These are phyloP conservation scores for Corylus americana DNA, from an alignment of 306 rosid species.

Conservation along the genomic window DNA sequence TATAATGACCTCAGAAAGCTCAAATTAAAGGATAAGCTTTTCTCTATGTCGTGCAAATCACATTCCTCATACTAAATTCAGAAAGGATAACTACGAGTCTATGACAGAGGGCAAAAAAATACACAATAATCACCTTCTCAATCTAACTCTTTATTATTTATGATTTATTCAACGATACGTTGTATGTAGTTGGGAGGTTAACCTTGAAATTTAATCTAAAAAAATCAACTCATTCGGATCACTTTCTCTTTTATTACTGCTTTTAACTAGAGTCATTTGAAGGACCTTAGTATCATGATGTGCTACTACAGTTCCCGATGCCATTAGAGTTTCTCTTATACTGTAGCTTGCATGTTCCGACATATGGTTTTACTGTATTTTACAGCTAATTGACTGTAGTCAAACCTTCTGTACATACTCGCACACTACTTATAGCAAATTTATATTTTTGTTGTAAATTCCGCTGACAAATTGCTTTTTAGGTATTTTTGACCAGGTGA, in stretches of 20 bases:
- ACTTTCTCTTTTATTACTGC: background rate
- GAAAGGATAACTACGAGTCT: background rate
- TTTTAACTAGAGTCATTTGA: background rate
- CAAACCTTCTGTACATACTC: slow-evolving; percentile 22
- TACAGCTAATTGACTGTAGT: slow-evolving; percentile 21
- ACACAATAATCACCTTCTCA: background rate
- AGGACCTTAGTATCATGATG: background rate
- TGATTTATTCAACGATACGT: background rate
- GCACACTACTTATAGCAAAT: slow-evolving; percentile 24
- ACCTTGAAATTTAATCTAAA: background rate
- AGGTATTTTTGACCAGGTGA: slow-evolving; percentile 53
- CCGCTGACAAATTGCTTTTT: slow-evolving; percentile 45
- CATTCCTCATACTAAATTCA: background rate
- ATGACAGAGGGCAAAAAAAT: slow-evolving; percentile 6
- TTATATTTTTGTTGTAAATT: slow-evolving; percentile 34
- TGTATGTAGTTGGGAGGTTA: background rate
- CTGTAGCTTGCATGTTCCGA: slow-evolving; percentile 9
- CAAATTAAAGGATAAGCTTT: background rate
- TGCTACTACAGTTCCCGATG: background rate
- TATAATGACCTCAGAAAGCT: background rate
- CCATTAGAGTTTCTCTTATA: background rate
- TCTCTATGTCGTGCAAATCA: background rate
- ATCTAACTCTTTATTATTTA: background rate
- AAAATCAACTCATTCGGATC: background rate
- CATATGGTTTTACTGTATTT: slow-evolving; percentile 14